Evolutionary conservation across 2,329 filamentous ascomycete genomes (phyloP).

Genomic region (Nigrospora oryzae): DNA sequence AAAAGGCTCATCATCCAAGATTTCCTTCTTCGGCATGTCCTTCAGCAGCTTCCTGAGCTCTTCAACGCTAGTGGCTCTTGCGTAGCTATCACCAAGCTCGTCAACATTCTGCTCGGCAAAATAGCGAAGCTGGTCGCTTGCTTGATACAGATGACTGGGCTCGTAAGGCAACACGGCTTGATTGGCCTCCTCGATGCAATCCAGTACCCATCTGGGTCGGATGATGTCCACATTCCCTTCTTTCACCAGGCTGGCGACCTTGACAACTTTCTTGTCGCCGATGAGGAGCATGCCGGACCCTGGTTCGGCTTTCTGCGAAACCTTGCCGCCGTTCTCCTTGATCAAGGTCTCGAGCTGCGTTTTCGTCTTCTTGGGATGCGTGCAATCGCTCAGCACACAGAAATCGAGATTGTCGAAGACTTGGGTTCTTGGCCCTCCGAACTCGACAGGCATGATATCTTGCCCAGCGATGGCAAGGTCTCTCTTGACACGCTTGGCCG

Average conservation of each 20-base stretch:
- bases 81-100: constrained; percentile 74
- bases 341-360: constrained; percentile 71
- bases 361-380: constrained; percentile 68
- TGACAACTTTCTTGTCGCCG: constrained; percentile 72
- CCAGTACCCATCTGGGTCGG: constrained; percentile 72
- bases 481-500: constrained; percentile 56
- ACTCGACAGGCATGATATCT: constrained; percentile 35
- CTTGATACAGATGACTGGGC: constrained; percentile 63
- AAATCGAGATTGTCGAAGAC: constrained; percentile 73
- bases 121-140: constrained; percentile 44
- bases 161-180: constrained; percentile 57
- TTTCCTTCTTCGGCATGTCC: constrained; percentile 41
- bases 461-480: constrained; percentile 67
- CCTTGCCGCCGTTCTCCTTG: constrained; percentile 72
- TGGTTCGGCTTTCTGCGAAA: constrained; percentile 65
- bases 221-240: constrained; percentile 63
- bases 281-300: constrained; percentile 60
- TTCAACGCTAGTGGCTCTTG: constrained; percentile 54
- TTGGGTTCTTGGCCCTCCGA: constrained; percentile 48
- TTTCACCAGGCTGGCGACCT: constrained; percentile 77
- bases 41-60: constrained; percentile 50
- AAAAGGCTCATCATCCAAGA: constrained; percentile 24
- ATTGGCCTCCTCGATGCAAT: constrained; percentile 58
- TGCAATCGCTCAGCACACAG: constrained; percentile 72
- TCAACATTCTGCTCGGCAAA: constrained; percentile 60